These are phyloP conservation scores for Phytophthora chlamydospora DNA, from an alignment of 352 stramenopile species.

Conservation along the genomic window DNA sequence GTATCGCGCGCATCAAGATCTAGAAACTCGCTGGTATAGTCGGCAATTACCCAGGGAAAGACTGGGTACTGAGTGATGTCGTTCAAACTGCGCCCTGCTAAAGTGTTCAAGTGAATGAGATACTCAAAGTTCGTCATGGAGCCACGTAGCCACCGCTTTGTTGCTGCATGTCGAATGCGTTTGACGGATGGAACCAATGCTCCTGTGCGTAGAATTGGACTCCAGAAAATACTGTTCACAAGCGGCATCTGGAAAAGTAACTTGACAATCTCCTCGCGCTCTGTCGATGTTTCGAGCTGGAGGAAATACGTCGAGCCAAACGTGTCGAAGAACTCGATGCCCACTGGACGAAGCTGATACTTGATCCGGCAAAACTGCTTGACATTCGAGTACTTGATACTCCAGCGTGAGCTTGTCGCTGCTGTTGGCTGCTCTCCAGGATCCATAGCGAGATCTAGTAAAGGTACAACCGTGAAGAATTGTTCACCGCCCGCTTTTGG, in stretches of 20 bases:
- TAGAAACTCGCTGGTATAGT: slow-evolving; percentile 89
- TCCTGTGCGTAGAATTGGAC: slow-evolving; percentile 64
- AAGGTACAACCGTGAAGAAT: slow-evolving; percentile 57
- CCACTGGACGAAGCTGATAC: slow-evolving; percentile 78
- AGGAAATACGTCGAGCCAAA: slow-evolving; percentile 76
- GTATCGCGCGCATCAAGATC: slow-evolving; percentile 79
- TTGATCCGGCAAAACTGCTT: slow-evolving; percentile 84
- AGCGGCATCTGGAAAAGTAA: slow-evolving; percentile 81
- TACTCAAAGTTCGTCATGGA: slow-evolving; percentile 95
- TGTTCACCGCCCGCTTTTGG: slow-evolving; percentile 43
- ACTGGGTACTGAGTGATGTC: slow-evolving; percentile 99
- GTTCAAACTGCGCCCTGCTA: slow-evolving; percentile 96
- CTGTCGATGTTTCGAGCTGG: slow-evolving; percentile 56
- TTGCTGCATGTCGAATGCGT: slow-evolving; percentile 67
- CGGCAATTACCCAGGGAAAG: slow-evolving; percentile 95
- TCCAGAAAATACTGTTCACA: slow-evolving; percentile 85
- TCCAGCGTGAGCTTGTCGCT: slow-evolving; percentile 50
- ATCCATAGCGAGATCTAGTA: slow-evolving; percentile 10
- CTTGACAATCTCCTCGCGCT: slow-evolving; percentile 76
- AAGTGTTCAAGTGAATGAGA: slow-evolving; percentile 95
- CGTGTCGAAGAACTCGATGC: slow-evolving; percentile 79
- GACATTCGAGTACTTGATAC: slow-evolving; percentile 65
- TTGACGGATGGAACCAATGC: slow-evolving; percentile 71
- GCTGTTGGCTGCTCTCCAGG: background rate
- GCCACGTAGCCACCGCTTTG: slow-evolving; percentile 75